Percentiles rank a stretch among this genome's conserved stretches.
Conservation (phyloP, 2,329 filamentous ascomycete species). For the Cercospora citrullina region DNA sequence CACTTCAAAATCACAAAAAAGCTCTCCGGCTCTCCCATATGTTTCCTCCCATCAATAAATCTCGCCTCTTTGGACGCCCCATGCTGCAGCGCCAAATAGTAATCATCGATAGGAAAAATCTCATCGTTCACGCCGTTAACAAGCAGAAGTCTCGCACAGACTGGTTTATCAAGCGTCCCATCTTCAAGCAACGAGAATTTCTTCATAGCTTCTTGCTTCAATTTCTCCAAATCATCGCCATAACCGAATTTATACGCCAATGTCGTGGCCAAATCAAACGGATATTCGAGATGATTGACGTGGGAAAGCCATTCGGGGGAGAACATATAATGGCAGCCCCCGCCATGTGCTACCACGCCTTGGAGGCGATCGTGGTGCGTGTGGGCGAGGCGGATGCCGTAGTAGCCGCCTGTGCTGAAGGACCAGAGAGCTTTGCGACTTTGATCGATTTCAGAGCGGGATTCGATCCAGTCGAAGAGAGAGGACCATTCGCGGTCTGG, state of each 20-base stretch:
- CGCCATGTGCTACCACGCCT: conserved; percentile 56
- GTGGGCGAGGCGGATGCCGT: conserved; percentile 58
- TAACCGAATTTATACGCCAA: conserved; percentile 54
- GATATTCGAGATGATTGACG: conserved; percentile 60
- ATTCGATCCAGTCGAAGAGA: conserved; percentile 56
- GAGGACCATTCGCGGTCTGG: conserved; percentile 57
- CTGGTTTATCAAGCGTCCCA: conserved; percentile 54
- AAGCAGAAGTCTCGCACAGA: conserved; percentile 53
- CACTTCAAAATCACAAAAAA: conserved; percentile 52
- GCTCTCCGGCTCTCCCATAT: conserved; percentile 55
- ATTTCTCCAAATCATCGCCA: conserved; percentile 43
- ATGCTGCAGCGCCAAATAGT: conserved; percentile 55
- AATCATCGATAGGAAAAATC: conserved; percentile 64
- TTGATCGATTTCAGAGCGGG: conserved; percentile 51
- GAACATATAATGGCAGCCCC: conserved; percentile 62
- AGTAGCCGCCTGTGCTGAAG: conserved; percentile 61
- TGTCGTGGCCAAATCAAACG: conserved; percentile 57
- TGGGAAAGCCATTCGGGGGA: conserved; percentile 54
- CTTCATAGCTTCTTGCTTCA: conserved; percentile 51
- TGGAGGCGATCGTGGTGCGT: conserved; percentile 55
- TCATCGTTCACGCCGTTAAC: conserved; percentile 62
- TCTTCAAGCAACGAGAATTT: conserved; percentile 57
- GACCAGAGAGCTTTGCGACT: conserved; percentile 56
- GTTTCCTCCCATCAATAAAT: conserved; percentile 48
- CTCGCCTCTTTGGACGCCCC: conserved; percentile 55